Conservation (phyloP, 2,329 filamentous ascomycete species). For the Taxawa tesnikishii region DNA sequence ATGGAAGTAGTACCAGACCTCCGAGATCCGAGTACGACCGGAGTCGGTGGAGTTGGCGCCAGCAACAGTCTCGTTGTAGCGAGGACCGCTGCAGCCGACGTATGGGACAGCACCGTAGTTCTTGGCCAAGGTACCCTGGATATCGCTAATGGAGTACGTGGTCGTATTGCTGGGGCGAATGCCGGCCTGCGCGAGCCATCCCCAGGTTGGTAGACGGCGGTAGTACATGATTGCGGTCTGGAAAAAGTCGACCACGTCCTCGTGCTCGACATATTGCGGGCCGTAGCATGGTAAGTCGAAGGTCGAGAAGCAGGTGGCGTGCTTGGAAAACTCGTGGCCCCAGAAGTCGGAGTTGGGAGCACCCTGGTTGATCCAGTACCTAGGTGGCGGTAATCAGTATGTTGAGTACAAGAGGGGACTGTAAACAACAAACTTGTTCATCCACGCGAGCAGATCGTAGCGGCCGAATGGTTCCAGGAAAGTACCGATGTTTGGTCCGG, state of each 20-base stretch:
- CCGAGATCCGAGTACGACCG: slow-evolving; percentile 44
- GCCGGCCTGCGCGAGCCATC: slow-evolving; percentile 42
- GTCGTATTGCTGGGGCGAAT: slow-evolving; percentile 50
- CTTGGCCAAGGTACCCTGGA: slow-evolving; percentile 38
- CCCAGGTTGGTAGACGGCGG: slow-evolving; percentile 45
- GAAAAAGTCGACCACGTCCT: slow-evolving; percentile 53
- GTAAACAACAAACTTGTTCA: too few relatives aligned
- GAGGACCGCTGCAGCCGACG: slow-evolving; percentile 48
- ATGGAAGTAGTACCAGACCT: slow-evolving; percentile 58
- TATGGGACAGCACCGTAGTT: slow-evolving; percentile 46
- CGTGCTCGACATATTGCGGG: slow-evolving; percentile 41
- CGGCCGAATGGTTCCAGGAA: slow-evolving; percentile 48
- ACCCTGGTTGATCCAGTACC: slow-evolving; percentile 47
- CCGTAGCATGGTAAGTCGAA: slow-evolving; percentile 56
- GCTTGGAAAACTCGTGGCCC: slow-evolving; percentile 57
- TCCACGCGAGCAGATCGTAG: slow-evolving; percentile 49
- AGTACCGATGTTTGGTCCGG: slow-evolving; percentile 42
- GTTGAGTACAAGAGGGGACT: too few relatives aligned
- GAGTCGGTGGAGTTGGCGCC: slow-evolving; percentile 40
- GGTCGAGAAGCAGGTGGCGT: slow-evolving; percentile 54
- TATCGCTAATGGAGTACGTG: slow-evolving; percentile 38
- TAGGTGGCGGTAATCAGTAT: too few relatives aligned
- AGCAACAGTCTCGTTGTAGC: slow-evolving; percentile 47
- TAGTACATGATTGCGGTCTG: slow-evolving; percentile 48
- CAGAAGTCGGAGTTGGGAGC: slow-evolving; percentile 48